These are phyloP conservation scores for Phytophthora rubi DNA, from an alignment of 352 stramenopile species.

Conservation along the genomic window DNA sequence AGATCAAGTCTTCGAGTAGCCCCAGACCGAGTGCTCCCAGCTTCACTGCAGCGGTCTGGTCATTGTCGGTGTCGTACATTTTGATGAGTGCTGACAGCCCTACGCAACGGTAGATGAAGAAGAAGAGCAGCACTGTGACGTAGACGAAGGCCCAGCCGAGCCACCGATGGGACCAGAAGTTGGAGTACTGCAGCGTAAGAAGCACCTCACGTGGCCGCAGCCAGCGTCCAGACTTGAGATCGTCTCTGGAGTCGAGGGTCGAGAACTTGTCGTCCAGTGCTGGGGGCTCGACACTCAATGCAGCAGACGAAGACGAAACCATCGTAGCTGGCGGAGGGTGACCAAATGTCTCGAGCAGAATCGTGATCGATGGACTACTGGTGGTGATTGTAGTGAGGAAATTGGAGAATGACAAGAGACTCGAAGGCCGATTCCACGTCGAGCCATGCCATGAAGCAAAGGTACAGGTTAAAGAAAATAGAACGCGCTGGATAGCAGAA, in stretches of 20 bases:
- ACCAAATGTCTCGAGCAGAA: constrained; percentile 15
- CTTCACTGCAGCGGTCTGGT: constrained; percentile 21
- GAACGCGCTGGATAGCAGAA: not conserved
- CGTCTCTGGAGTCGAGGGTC: constrained; percentile 9
- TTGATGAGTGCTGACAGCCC: constrained; percentile 32
- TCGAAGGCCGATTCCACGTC: not conserved
- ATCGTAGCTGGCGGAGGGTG: not conserved
- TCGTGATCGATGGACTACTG: constrained; percentile 9
- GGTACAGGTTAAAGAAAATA: not conserved
- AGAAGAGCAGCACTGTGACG: constrained; percentile 38
- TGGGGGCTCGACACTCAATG: constrained; percentile 15
- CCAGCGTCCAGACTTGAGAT: constrained; percentile 10
- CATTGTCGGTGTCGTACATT: constrained; percentile 30
- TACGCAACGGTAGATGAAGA: constrained; percentile 31
- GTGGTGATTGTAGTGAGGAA: constrained; percentile 1
- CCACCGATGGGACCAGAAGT: constrained; percentile 31
- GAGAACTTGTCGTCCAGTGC: constrained; percentile 20
- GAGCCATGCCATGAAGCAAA: not conserved
- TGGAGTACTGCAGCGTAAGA: constrained; percentile 13
- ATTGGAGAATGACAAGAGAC: constrained; percentile 17
- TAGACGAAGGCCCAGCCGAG: constrained; percentile 51
- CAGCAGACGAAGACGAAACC: constrained; percentile 19
- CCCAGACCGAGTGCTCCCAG: constrained; percentile 29
- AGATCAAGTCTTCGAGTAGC: constrained; percentile 35
- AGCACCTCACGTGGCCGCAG: constrained; percentile 21